Percentiles rank a stretch among this genome's conserved stretches.
Evolutionary conservation across 306 rosid genomes (phyloP).

Genomic region (Senna tora): DNA sequence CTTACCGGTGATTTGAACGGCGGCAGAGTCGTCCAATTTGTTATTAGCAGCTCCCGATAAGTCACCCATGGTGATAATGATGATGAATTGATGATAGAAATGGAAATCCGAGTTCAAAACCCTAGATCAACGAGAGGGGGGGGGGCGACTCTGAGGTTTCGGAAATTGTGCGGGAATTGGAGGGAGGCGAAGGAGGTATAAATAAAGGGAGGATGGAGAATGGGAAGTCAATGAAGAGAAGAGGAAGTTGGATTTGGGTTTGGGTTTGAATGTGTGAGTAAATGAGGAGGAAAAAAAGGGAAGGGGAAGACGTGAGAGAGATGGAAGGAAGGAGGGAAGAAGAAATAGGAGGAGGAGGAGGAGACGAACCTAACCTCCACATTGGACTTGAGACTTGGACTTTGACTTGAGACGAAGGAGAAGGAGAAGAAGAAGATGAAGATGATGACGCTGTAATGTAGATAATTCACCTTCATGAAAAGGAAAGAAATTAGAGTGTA

Average conservation of each 20-base stretch:
- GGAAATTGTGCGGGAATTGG: neutral
- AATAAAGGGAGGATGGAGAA: neutral
- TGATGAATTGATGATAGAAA: no score
- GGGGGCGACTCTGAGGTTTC: neutral
- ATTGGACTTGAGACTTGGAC: slow-evolving; percentile 43
- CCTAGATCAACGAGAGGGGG: no score
- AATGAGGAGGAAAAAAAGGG: slow-evolving; percentile 5
- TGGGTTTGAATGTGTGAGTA: neutral
- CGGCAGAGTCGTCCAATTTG: slow-evolving; percentile 43
- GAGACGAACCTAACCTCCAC: no score
- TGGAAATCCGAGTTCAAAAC: slow-evolving; percentile 1
- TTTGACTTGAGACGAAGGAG: neutral
- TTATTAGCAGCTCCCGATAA: slow-evolving; percentile 1
- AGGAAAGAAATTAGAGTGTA: no score
- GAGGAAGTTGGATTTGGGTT: slow-evolving; percentile 43
- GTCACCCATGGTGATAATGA: slow-evolving; percentile 42
- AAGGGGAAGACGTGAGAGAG: no score
- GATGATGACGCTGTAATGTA: neutral
- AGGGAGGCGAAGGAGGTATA: neutral
- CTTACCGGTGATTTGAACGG: slow-evolving; percentile 66
- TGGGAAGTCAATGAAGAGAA: slow-evolving; percentile 2
- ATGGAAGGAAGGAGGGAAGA: no score
- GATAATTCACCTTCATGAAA: no score
- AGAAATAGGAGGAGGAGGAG: neutral
- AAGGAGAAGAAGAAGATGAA: slow-evolving; percentile 20